A percentile compares a stretch with the other conserved stretches of the same genome.
Conservation (phyloP, 1,284 basidiomycete genomes). For the Pseudozyma tsukubaensis region DNA sequence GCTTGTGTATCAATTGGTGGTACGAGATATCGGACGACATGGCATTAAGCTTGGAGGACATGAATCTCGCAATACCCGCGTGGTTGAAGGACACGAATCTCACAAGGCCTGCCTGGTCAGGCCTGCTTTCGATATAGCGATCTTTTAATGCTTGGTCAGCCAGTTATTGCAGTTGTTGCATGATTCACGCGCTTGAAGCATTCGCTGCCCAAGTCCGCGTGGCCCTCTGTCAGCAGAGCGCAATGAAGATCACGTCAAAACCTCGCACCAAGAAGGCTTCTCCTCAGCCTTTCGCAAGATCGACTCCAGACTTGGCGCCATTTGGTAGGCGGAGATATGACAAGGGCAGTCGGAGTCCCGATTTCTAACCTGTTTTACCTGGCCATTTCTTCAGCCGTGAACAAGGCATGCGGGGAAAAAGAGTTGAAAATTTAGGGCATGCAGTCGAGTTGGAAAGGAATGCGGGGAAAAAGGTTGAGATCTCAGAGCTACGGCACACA, state of each 20-base stretch:
- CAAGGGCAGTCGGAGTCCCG: too few species aligned
- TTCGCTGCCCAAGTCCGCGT: too few species aligned
- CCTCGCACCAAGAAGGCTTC: too few species aligned
- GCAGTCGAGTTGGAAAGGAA: not conserved
- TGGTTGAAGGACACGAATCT: conserved; percentile 31
- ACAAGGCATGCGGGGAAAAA: not conserved
- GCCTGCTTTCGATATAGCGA: not conserved
- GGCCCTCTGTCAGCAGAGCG: too few species aligned
- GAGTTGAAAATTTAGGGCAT: not conserved
- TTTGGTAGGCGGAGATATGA: too few species aligned
- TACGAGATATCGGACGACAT: conserved; percentile 56
- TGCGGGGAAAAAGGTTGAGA: not conserved
- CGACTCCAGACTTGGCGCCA: too few species aligned
- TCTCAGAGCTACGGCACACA: not conserved
- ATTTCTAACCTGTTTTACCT: too few species aligned
- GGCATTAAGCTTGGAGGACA: conserved; percentile 38
- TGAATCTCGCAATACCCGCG: conserved; percentile 9
- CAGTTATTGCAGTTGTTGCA: not conserved
- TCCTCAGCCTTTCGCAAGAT: too few species aligned
- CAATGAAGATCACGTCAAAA: not conserved
- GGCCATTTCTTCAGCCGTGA: too few species aligned
- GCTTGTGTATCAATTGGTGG: conserved; percentile 65
- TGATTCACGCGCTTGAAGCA: not conserved
- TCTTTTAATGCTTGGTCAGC: not conserved
- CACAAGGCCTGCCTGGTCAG: not conserved